These are phyloP conservation scores for Diversispora epigaea DNA, from an alignment of 192 early-diverging fungal species.

Conservation along the genomic window DNA sequence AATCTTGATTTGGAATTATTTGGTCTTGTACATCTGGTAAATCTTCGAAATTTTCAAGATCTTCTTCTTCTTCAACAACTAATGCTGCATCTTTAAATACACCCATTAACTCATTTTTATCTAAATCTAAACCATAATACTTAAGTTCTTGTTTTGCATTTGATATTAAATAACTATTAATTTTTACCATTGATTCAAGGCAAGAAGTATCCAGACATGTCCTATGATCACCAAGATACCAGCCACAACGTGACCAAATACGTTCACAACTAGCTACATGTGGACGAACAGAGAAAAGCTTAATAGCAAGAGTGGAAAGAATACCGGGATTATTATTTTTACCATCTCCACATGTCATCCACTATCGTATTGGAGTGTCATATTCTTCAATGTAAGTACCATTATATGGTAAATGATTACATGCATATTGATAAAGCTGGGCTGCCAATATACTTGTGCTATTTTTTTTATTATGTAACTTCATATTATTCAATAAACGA, in stretches of 20 bases:
- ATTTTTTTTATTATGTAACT: not conserved
- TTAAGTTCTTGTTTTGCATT: constrained; percentile 1
- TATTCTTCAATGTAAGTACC: not conserved
- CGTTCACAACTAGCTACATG: constrained; percentile 4
- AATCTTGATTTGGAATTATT: no score
- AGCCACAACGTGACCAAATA: constrained; percentile 1
- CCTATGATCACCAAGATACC: not conserved
- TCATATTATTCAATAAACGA: no score
- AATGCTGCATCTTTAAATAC: constrained; percentile 1
- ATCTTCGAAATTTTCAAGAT: not conserved
- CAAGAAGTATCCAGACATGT: not conserved
- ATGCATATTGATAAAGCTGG: not conserved
- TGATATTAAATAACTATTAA: no score
- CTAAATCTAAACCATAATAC: not conserved
- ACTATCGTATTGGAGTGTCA: not conserved
- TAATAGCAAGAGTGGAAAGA: constrained; percentile 3
- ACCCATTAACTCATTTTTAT: not conserved
- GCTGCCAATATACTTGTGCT: not conserved
- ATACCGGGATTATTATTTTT: not conserved
- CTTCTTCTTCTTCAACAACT: not conserved
- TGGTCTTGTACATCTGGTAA: no score
- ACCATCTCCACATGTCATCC: not conserved
- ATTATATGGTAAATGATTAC: not conserved
- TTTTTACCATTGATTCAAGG: no score
- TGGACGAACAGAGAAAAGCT: constrained; percentile 1